Conservation (phyloP, 306 rosid genomes). For the Ormosia semicastrata region DNA sequence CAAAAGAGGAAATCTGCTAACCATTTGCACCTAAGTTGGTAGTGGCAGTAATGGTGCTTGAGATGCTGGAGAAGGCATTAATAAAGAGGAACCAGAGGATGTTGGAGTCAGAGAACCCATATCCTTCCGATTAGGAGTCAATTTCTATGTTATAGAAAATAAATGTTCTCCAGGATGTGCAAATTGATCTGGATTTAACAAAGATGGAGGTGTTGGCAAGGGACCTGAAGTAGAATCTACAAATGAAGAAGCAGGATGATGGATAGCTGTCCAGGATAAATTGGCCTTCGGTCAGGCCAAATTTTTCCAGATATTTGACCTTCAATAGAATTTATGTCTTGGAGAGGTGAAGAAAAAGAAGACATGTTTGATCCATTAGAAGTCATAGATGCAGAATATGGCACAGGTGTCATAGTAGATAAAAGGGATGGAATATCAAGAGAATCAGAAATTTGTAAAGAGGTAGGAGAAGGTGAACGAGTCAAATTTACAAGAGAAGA, state of each 20-base stretch:
- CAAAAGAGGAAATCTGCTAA: constrained; percentile 14
- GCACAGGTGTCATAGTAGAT: constrained; percentile 36
- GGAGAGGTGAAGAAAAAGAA: constrained; percentile 35
- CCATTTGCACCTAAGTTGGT: constrained; percentile 53
- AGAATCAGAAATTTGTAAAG: constrained; percentile 37
- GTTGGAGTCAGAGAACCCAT: constrained; percentile 24
- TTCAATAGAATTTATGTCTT: constrained; percentile 33
- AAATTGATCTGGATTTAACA: constrained; percentile 45
- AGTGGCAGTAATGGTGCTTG: constrained; percentile 57
- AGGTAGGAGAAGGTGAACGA: constrained; percentile 28
- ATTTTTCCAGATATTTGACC: constrained; percentile 34
- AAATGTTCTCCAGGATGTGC: constrained; percentile 30
- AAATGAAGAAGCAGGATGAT: constrained; percentile 38
- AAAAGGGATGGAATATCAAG: constrained; percentile 42
- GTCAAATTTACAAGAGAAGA: constrained; percentile 43
- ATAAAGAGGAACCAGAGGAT: constrained; percentile 36
- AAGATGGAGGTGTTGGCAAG: constrained; percentile 40
- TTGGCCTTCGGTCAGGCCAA: constrained; percentile 35
- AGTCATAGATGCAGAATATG: constrained; percentile 30
- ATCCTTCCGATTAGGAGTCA: constrained; percentile 31
- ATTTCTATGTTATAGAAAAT: constrained; percentile 31
- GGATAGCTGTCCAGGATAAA: constrained; percentile 41
- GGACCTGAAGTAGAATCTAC: constrained; percentile 47
- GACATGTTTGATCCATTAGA: constrained; percentile 29
- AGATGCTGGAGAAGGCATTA: constrained; percentile 36